Evolutionary conservation across 768 basidiomycete species (phyloP).

Genomic region (Scleroderma bovista): DNA sequence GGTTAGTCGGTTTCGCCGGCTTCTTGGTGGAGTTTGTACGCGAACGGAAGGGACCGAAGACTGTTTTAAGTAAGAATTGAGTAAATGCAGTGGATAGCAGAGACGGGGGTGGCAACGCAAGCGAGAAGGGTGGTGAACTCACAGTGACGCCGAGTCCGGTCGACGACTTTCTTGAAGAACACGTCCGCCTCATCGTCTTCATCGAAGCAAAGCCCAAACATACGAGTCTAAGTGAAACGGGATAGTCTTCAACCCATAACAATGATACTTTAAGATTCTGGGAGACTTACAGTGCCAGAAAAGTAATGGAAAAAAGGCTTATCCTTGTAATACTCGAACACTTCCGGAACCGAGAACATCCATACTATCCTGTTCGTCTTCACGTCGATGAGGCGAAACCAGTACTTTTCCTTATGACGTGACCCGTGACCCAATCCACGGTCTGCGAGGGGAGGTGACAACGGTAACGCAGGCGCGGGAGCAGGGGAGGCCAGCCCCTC

Average conservation of each 20-base stretch:
- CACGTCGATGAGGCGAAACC: slow-evolving; percentile 62
- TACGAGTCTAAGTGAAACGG: slow-evolving; percentile 28
- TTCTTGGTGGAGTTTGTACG: slow-evolving; percentile 19
- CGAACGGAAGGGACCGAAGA: slow-evolving; percentile 23
- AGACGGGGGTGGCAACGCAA: neutral
- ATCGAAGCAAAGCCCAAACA: slow-evolving; percentile 53
- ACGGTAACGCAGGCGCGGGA: neutral
- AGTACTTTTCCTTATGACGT: slow-evolving; percentile 36
- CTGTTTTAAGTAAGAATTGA: slow-evolving; percentile 11
- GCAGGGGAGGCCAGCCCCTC: slow-evolving; percentile 14
- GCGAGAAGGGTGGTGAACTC: slow-evolving; percentile 8
- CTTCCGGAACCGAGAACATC: slow-evolving; percentile 58
- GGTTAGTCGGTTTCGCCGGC: slow-evolving; percentile 15
- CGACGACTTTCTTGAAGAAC: slow-evolving; percentile 57
- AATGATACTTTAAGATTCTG: neutral
- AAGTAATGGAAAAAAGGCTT: slow-evolving; percentile 92
- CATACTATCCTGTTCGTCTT: slow-evolving; percentile 56
- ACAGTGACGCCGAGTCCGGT: slow-evolving; percentile 42
- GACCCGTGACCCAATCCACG: slow-evolving; percentile 15
- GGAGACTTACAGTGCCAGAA: slow-evolving; percentile 65
- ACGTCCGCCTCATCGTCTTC: slow-evolving; percentile 55
- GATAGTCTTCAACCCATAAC: neutral
- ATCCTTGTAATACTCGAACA: slow-evolving; percentile 72
- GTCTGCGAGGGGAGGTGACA: slow-evolving; percentile 9
- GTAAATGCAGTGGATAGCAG: neutral